These are phyloP conservation scores for Gaeumannomyces sp. DNA, from an alignment of 2,329 filamentous ascomycete genomes.

Conservation along the genomic window DNA sequence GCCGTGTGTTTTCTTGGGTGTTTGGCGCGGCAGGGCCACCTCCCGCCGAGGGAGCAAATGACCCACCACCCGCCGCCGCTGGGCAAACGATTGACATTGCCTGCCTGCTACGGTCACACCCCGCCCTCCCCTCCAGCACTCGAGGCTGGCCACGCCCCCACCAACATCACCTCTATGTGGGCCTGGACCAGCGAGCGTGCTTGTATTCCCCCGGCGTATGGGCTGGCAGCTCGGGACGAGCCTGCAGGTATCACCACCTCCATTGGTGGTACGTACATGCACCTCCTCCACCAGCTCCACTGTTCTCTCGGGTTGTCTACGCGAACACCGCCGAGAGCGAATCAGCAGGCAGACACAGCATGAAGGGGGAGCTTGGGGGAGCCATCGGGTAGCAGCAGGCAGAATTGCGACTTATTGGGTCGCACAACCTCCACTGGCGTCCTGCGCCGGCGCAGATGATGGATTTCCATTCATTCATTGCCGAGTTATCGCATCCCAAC, in stretches of 20 bases:
- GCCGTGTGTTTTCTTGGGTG: slow-evolving; percentile 11
- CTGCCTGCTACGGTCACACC: not conserved
- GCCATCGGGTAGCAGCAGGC: not conserved
- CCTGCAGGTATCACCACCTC: not conserved
- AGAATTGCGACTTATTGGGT: not conserved
- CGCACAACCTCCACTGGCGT: not conserved
- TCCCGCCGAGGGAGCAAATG: too few relatives aligned
- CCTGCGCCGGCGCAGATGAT: not conserved
- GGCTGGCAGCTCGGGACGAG: not conserved
- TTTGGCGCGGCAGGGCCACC: not conserved
- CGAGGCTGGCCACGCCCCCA: not conserved
- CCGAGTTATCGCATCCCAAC: too few relatives aligned
- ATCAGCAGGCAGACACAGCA: not conserved
- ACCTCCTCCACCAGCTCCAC: not conserved
- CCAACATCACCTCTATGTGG: not conserved
- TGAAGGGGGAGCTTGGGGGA: not conserved
- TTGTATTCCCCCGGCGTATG: not conserved
- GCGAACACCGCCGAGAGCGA: not conserved
- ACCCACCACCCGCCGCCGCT: too few relatives aligned
- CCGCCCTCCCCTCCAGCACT: not conserved
- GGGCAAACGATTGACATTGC: too few relatives aligned
- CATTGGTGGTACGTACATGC: not conserved
- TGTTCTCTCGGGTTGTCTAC: not conserved
- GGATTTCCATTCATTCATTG: not conserved
- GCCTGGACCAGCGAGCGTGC: not conserved